Percentiles rank a stretch among this genome's conserved stretches.
Evolutionary conservation across 148 eudicot species (phyloP).

Genomic region (Rheum nobile): DNA sequence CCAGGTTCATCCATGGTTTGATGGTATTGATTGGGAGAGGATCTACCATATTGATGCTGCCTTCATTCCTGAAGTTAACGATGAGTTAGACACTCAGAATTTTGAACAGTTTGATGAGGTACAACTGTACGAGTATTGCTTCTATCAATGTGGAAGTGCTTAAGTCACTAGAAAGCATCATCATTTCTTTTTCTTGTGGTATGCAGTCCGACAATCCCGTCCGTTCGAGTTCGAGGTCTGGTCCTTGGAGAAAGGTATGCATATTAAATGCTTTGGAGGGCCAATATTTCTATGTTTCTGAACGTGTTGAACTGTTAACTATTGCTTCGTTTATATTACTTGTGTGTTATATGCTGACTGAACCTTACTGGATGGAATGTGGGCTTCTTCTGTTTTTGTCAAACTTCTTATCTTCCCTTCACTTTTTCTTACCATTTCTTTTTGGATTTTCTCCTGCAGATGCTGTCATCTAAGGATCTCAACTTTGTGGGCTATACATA

Average conservation of each 20-base stretch:
- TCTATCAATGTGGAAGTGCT: too few species aligned
- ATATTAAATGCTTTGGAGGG: background rate
- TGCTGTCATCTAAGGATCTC: constrained; percentile 84
- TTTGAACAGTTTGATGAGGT: constrained; percentile 40
- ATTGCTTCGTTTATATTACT: background rate
- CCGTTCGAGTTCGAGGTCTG: background rate
- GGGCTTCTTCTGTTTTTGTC: too few species aligned
- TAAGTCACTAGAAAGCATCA: background rate
- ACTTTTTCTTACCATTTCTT: too few species aligned
- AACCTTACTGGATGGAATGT: too few species aligned
- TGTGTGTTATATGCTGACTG: too few species aligned
- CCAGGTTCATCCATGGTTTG: constrained; percentile 27
- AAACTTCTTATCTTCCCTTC: too few species aligned
- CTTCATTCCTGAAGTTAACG: too few species aligned
- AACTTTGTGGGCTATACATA: constrained; percentile 92
- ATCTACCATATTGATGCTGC: constrained; percentile 33
- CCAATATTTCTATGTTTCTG: background rate
- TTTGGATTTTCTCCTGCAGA: too few species aligned
- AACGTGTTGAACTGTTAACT: background rate
- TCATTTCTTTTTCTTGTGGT: background rate
- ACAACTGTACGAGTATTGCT: background rate
- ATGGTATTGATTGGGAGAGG: constrained; percentile 23
- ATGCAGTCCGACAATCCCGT: background rate
- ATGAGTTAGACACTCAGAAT: constrained; percentile 33
- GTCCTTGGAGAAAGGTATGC: constrained; percentile 9